Evolutionary conservation across 805 yeast species (phyloP), one percentile per base, ranked within the genome.

Genomic region (Pichia insulana): DNA sequence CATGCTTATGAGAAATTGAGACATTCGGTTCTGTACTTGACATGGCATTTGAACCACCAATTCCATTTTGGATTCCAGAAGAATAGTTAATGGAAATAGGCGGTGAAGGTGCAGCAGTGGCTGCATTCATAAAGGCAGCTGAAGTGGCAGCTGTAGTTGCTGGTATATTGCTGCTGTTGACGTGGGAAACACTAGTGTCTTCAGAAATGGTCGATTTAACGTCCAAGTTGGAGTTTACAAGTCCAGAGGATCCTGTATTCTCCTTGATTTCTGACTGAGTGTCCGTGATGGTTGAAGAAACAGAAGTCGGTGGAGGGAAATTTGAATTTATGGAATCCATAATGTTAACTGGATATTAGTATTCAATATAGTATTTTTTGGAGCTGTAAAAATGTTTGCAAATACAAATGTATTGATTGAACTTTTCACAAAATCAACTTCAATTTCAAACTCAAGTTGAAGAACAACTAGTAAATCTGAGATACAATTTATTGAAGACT

Each of bases 1-100:
- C 42, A 12, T 41, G 42, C 27, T 46, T 45, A 16, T 34, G 50
- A 12, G 17, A 41, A 7, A 31, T 28, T 22, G 43, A 26, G 16
- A 34, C 43, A 6, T 40, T 7, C 3, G 25, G 19, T 12, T 28
- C 25, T 33, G 41, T 15, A 19, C 26, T 35, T 39, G 42, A 9
- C n/a, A n/a, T n/a, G n/a, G n/a, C n/a, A n/a, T n/a, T n/a, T 16
- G 15, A 26, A 19, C 17, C 13, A 19, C 12, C 25, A 22, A 22
- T 8, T 22, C 25, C 25, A 22, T 22, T 22, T 8, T 22, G 25
- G 22, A 28, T 11, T 28, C 15, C 15, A 28, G 31, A 28, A 28
- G 31, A 11, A 28, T 11, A 28, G 10, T 6, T 4, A 28, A 28
- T 28, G 5, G 36, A 33, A 11, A 33, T 18, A 5, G 36, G 36